phyloP scores from a whole-genome alignment of 2,329 filamentous ascomycete species.

The Cordyceps javanica region DNA sequence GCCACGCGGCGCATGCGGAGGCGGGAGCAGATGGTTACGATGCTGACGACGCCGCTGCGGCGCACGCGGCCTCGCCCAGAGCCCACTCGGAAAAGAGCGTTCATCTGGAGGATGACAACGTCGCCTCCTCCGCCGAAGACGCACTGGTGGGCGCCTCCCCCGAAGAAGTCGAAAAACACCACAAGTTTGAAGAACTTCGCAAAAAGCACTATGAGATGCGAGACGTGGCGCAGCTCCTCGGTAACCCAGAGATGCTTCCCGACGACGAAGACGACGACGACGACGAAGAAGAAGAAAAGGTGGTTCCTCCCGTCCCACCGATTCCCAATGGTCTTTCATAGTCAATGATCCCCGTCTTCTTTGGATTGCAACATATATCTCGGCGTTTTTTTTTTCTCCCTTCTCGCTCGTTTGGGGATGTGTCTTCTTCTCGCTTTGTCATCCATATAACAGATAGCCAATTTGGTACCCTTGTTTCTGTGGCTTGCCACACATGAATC shows the following conservation, averaged over 20 bases:
- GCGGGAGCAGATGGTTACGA: background rate
- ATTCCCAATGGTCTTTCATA: conserved; percentile 36
- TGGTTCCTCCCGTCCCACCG: conserved; percentile 36
- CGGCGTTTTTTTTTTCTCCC: conserved; percentile 3
- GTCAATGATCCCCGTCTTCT: background rate
- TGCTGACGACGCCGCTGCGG: conserved; percentile 2
- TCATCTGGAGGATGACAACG: conserved; percentile 63
- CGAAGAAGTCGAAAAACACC: conserved; percentile 87
- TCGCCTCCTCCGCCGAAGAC: conserved; percentile 53
- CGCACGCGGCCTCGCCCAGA: conserved; percentile 26
- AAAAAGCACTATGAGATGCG: conserved; percentile 99
- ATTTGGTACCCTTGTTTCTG: background rate
- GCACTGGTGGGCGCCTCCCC: conserved; percentile 47
- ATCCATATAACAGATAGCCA: background rate
- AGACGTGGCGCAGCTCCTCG: conserved; percentile 81
- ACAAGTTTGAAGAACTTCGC: conserved; percentile 80
- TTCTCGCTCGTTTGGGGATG: background rate
- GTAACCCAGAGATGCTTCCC: conserved; percentile 62
- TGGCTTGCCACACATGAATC: background rate
- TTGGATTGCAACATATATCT: background rate
- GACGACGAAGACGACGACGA: conserved; percentile 58
- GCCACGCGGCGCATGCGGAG: conserved; percentile 12
- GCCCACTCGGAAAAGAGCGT: conserved; percentile 60
- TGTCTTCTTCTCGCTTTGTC: background rate
- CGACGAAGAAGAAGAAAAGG: conserved; percentile 35